A percentile compares a stretch with the other conserved stretches of the same genome.
Conservation (phyloP, 352 stramenopile genomes). For the Saprolegnia parasitica region DNA sequence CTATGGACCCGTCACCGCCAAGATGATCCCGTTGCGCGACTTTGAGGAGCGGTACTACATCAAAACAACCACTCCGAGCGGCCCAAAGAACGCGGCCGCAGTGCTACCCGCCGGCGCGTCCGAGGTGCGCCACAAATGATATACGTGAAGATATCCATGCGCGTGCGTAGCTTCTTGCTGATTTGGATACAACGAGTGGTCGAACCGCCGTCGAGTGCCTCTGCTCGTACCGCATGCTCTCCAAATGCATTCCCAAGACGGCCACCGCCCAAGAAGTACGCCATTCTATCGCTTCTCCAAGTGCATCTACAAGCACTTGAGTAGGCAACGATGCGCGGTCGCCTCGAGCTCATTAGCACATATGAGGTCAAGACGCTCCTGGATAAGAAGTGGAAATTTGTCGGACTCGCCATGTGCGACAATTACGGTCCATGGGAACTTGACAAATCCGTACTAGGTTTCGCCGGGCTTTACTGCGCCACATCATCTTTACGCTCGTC, state of each 20-base stretch:
- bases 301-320: slow-evolving; percentile 1
- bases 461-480: slow-evolving; percentile 28
- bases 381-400: slow-evolving; percentile 63
- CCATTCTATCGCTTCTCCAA: not conserved
- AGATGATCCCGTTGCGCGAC: slow-evolving; percentile 48
- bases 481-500: slow-evolving; percentile 39
- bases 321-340: slow-evolving; percentile 36
- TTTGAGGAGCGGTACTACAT: slow-evolving; percentile 40
- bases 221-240: slow-evolving; percentile 45
- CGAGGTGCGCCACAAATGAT: not conserved
- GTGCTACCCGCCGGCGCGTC: not conserved
- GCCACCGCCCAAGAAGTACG: not conserved
- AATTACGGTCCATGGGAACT: not conserved
- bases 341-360: slow-evolving; percentile 53
- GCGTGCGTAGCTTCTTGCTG: not conserved
- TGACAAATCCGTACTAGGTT: slow-evolving; percentile 18
- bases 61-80: not conserved
- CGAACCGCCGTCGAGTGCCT: slow-evolving; percentile 54
- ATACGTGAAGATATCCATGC: not conserved
- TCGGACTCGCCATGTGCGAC: slow-evolving; percentile 45
- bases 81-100: too few species aligned
- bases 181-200: not conserved
- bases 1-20: slow-evolving; percentile 52
- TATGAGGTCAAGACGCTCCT: slow-evolving; percentile 48
- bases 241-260: slow-evolving; percentile 33